phyloP scores from a whole-genome alignment of 2,329 filamentous ascomycete genomes.

The Aspergillus chevalieri region DNA sequence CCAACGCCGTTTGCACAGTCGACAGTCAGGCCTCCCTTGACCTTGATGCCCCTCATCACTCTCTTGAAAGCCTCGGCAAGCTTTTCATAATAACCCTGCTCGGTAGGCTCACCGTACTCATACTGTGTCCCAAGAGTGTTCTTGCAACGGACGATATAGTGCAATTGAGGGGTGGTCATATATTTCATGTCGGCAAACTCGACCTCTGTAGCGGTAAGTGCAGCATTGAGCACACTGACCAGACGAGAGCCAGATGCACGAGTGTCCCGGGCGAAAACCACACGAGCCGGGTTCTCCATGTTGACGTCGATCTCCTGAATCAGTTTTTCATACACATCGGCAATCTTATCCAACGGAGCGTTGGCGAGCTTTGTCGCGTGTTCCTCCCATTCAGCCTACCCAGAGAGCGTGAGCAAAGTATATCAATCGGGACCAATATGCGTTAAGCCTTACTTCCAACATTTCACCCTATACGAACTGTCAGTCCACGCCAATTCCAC shows the following conservation, averaged over 20 bases:
- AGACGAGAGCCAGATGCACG: constrained; percentile 84
- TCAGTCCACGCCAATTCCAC: constrained; percentile 6
- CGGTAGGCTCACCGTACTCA: constrained; percentile 81
- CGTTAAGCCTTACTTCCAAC: constrained; percentile 62
- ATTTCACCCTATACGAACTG: constrained; percentile 65
- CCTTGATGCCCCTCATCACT: constrained; percentile 70
- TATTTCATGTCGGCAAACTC: constrained; percentile 80
- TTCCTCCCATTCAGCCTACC: constrained; percentile 73
- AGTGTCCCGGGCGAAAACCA: constrained; percentile 88
- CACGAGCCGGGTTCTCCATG: constrained; percentile 62
- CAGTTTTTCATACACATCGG: constrained; percentile 68
- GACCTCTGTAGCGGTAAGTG: constrained; percentile 67
- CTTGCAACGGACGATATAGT: constrained; percentile 90
- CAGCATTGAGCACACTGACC: constrained; percentile 70
- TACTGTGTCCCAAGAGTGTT: constrained; percentile 86
- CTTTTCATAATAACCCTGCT: constrained; percentile 93
- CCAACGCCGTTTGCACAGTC: constrained; percentile 97
- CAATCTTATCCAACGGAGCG: constrained; percentile 67
- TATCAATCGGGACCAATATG: not conserved
- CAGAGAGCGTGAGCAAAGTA: constrained; percentile 9
- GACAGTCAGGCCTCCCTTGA: constrained; percentile 69
- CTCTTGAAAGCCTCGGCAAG: constrained; percentile 75
- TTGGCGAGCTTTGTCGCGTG: constrained; percentile 89
- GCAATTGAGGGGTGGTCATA: constrained; percentile 93
- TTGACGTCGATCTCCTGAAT: constrained; percentile 72